Conservation (phyloP, 140 eudicot species). For the Ambrosia hybrid region DNA sequence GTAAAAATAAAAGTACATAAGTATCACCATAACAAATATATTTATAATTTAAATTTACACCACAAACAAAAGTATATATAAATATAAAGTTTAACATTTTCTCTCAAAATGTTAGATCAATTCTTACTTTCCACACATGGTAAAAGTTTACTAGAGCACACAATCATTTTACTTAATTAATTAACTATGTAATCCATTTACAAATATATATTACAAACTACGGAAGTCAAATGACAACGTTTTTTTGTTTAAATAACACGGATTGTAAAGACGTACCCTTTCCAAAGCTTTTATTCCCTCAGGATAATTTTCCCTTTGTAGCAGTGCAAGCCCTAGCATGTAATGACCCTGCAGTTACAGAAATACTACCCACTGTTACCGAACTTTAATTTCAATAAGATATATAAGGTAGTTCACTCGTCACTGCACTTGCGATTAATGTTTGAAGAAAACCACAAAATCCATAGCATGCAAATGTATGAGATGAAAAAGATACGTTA, state of each 20-base stretch:
- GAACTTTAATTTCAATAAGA: background rate
- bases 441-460: constrained; percentile 1
- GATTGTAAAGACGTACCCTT: too few species aligned
- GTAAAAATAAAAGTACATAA: too few species aligned
- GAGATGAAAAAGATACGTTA: constrained; percentile 2
- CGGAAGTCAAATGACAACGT: background rate
- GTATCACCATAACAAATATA: too few species aligned
- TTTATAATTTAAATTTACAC: too few species aligned
- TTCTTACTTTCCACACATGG: background rate
- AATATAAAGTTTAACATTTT: background rate
- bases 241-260: too few species aligned
- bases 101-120: background rate
- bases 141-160: background rate
- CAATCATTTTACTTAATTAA: background rate
- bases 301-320: constrained; percentile 50
- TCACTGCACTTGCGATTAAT: background rate
- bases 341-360: constrained; percentile 67
- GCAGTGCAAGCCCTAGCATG: constrained; percentile 80
- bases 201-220: background rate
- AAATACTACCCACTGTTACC: constrained; percentile 18
- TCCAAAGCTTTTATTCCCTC: constrained; percentile 73
- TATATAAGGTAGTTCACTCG: constrained; percentile 5
- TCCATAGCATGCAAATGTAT: background rate
- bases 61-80: background rate
- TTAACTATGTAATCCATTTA: constrained; percentile 10